Base-by-base conservation (phyloP, 805 yeast species). In the Yarrowia keelungensis region DNA sequence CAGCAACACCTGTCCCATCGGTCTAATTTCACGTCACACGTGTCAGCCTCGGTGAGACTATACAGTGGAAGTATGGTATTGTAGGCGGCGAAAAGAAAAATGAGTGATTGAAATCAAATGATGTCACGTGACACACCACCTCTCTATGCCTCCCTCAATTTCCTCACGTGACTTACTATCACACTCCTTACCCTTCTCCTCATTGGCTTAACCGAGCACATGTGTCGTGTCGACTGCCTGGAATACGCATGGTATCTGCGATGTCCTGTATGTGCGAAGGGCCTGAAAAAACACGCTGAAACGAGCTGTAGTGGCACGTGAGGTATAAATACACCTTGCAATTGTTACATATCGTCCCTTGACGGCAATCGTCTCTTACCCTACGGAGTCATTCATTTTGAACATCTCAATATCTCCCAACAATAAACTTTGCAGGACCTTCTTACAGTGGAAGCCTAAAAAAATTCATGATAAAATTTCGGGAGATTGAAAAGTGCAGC, bases 381-480 rank as follows among this genome's bases (percentile, higher is more conserved):
- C 32, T 26, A 26, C 32, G 32, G 32, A 26, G 7, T 26, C 32
- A 26, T 19, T 46, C 50, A 46, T 46, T 46, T 46, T 46, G 32
- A 46, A 46, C 50, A 46, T 46, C 39, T 38, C 39, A 38, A 38
- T 38, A 11, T 38, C 61, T 54, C 61, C 61, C 61, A 54, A 54
- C 61, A 42, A 50, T 16, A 50, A 50, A 22, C 26, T 50, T 50
- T 11, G 32, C n/a, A 15, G 45, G 9, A 8, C 39, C 12, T 42
- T 41, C 26, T 26, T 22, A 22, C 51, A 3, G 36, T 14, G 8
- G 10, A 54, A 54, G 36, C 35, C 19, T 54, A 54, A 54, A 54
- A 56, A 56, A 56, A 56, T 32, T 49, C 19, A 32, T 49, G 53
- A 32, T 49, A 49, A 49, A 49, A 49, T 49, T 49, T 49, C 49